Conservation (phyloP, 495 filamentous ascomycete species). For the Platismatia glauca region DNA sequence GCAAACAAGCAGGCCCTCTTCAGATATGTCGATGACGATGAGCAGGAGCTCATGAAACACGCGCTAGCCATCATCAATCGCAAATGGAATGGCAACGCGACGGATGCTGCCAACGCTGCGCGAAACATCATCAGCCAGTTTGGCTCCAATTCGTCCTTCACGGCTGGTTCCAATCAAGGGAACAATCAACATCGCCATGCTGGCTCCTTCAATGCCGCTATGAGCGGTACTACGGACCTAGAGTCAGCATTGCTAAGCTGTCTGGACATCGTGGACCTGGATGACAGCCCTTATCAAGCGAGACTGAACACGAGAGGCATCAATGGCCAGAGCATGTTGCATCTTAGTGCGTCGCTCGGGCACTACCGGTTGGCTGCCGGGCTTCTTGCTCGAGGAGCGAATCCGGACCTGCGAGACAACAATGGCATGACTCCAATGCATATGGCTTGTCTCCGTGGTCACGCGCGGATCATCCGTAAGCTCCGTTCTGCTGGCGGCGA, state of each 20-base stretch:
- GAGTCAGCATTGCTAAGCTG: slow-evolving; percentile 64
- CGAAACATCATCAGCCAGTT: slow-evolving; percentile 40
- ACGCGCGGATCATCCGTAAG: slow-evolving; percentile 64
- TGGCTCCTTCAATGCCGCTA: slow-evolving; percentile 33
- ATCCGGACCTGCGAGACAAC: slow-evolving; percentile 64
- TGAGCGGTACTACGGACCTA: slow-evolving; percentile 40
- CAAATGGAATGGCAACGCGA: slow-evolving; percentile 45
- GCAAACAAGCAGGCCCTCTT: slow-evolving; percentile 55
- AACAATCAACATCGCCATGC: slow-evolving; percentile 18
- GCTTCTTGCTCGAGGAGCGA: slow-evolving; percentile 71
- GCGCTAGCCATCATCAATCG: slow-evolving; percentile 49
- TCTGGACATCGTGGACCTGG: slow-evolving; percentile 69
- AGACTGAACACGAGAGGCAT: slow-evolving; percentile 53
- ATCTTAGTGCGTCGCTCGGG: slow-evolving; percentile 69
- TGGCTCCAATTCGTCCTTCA: slow-evolving; percentile 24
- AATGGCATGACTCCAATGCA: slow-evolving; percentile 80
- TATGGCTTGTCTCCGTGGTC: slow-evolving; percentile 68
- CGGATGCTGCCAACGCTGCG: slow-evolving; percentile 44
- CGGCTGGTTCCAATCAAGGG: slow-evolving; percentile 18
- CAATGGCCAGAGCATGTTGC: slow-evolving; percentile 73
- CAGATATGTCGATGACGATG: slow-evolving; percentile 70
- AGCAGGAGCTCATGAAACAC: slow-evolving; percentile 57
- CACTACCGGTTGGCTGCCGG: slow-evolving; percentile 70
- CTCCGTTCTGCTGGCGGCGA: slow-evolving; percentile 67
- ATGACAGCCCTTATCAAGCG: slow-evolving; percentile 58